Evolutionary conservation across 305 asterid genomes (phyloP).

Genomic region (Fraxinus xanthoxyloides): DNA sequence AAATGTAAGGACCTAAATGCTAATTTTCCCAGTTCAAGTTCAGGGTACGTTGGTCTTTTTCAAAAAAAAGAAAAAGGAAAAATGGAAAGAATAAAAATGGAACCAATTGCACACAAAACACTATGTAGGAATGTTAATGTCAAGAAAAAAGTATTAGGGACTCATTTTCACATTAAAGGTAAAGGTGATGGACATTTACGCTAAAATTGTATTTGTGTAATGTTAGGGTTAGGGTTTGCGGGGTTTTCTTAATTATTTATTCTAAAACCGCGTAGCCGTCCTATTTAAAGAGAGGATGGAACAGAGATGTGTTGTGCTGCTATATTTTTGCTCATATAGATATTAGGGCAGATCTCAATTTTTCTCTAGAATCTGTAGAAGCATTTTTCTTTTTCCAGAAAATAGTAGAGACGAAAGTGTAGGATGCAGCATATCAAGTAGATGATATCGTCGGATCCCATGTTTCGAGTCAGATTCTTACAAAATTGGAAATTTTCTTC

Average conservation of each 20-base stretch:
- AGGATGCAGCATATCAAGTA: not conserved
- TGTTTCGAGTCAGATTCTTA: not conserved
- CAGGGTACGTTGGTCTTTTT: not conserved
- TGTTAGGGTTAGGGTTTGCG: not conserved
- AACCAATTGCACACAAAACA: not conserved
- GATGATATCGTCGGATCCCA: not conserved
- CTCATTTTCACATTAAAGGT: not conserved
- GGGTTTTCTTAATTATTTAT: too few species aligned
- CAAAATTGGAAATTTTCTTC: not conserved
- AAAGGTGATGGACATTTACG: not conserved
- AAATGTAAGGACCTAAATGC: not conserved
- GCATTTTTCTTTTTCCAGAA: too few species aligned
- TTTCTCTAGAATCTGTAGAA: not conserved
- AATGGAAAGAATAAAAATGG: too few species aligned
- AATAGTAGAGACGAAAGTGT: not conserved
- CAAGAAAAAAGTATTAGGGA: not conserved
- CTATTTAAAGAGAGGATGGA: not conserved
- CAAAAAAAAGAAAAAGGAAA: too few species aligned
- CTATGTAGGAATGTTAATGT: not conserved
- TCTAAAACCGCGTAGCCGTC: not conserved
- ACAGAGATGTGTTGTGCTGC: not conserved
- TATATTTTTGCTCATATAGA: not conserved
- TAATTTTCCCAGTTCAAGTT: not conserved
- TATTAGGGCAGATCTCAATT: not conserved
- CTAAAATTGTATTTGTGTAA: not conserved